Conservation (phyloP, 2,329 filamentous ascomycete genomes). For the Cercospora janseana region DNA sequence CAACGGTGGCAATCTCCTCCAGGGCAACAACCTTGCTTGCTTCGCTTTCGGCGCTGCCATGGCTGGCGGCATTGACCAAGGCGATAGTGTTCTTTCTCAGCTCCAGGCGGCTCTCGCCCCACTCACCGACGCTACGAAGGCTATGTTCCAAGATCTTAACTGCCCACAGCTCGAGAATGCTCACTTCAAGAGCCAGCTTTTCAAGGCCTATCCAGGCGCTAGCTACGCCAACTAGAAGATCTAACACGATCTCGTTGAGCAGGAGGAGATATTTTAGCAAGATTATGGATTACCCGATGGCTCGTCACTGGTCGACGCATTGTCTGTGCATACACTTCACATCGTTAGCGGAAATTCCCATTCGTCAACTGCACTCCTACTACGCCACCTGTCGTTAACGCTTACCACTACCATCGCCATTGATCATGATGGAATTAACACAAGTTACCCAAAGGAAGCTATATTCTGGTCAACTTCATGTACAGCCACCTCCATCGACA, state of each 20-base stretch:
- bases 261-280: neutral
- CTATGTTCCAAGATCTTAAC: neutral
- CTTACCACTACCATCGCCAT: too few species aligned
- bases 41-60: slow-evolving; percentile 21
- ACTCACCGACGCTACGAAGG: slow-evolving; percentile 14
- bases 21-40: slow-evolving; percentile 25
- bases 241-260: slow-evolving; percentile 11
- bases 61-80: slow-evolving; percentile 17
- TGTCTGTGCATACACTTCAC: too few species aligned
- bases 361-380: too few species aligned
- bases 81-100: slow-evolving; percentile 4
- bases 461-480: too few species aligned
- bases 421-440: too few species aligned
- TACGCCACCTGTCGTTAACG: too few species aligned
- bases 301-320: neutral
- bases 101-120: slow-evolving; percentile 11
- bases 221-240: slow-evolving; percentile 13
- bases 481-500: too few species aligned
- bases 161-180: neutral
- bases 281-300: neutral
- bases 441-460: too few species aligned
- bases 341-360: too few species aligned
- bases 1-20: slow-evolving; percentile 33
- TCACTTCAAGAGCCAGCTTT: slow-evolving; percentile 11
- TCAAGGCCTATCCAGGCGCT: slow-evolving; percentile 6